Percentiles rank a stretch among this genome's conserved stretches.
Evolutionary conservation across 257 asterid genomes (phyloP).

Genomic region (Nicotiana undulata): DNA sequence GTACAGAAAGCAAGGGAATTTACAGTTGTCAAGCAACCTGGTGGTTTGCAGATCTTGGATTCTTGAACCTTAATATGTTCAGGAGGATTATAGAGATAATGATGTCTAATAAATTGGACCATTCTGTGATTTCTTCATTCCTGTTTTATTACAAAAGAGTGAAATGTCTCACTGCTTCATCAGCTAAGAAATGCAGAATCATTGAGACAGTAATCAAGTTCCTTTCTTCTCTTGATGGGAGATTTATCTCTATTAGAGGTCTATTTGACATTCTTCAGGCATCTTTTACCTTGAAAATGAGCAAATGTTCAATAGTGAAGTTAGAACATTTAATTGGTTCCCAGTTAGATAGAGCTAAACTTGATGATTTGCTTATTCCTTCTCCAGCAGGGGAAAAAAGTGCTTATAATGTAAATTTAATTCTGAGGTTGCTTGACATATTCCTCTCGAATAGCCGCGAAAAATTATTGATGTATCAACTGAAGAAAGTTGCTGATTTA

Average conservation of each 20-base stretch:
- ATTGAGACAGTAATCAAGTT: conserved; percentile 21
- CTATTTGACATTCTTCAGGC: conserved; percentile 31
- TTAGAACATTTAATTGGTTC: conserved; percentile 44
- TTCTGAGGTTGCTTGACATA: conserved; percentile 32
- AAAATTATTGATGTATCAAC: not conserved
- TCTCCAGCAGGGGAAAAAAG: conserved; percentile 17
- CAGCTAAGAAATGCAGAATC: conserved; percentile 20
- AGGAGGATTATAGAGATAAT: conserved; percentile 25
- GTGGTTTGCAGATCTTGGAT: conserved; percentile 44
- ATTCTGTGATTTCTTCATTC: conserved; percentile 31
- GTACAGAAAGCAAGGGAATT: conserved; percentile 28
- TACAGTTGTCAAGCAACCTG: conserved; percentile 17
- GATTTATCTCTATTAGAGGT: conserved; percentile 27
- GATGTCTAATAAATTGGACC: conserved; percentile 30
- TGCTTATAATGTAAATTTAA: conserved; percentile 40
- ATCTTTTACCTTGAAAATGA: conserved; percentile 19
- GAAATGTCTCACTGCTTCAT: conserved; percentile 12
- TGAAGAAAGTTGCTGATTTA: conserved; percentile 44
- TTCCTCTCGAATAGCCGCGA: conserved; percentile 16
- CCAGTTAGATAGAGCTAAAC: conserved; percentile 44
- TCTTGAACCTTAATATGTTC: conserved; percentile 28
- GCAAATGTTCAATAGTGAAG: conserved; percentile 10
- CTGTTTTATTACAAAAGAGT: conserved; percentile 30
- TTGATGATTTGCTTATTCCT: conserved; percentile 50
- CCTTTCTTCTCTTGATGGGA: conserved; percentile 26